A percentile compares a stretch with the other conserved stretches of the same genome.
Conservation (phyloP, 495 filamentous ascomycete genomes). For the Lophiostoma macrostomum region DNA sequence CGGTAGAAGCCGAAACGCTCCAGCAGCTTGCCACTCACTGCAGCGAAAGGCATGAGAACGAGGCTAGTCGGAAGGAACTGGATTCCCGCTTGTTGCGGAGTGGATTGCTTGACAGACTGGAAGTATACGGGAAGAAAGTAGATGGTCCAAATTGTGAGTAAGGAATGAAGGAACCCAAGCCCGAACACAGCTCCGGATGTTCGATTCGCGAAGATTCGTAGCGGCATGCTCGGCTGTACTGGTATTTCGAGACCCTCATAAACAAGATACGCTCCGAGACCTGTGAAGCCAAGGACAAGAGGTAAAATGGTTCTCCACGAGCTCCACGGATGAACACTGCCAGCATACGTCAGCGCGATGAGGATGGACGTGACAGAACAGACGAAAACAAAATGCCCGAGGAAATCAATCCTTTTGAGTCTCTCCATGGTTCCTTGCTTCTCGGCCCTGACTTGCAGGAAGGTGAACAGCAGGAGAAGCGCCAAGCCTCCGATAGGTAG, state of each 20-base stretch:
- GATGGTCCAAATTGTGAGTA: background rate
- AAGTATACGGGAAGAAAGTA: slow-evolving; percentile 66
- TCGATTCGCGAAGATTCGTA: slow-evolving; percentile 1
- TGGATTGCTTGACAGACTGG: slow-evolving; percentile 52
- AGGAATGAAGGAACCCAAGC: background rate
- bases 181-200: slow-evolving; percentile 1
- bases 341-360: background rate
- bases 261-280: background rate
- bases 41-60: slow-evolving; percentile 47
- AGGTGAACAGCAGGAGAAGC: slow-evolving; percentile 13
- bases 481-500: slow-evolving; percentile 15
- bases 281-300: background rate
- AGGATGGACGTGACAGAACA: slow-evolving; percentile 2
- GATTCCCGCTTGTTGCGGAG: slow-evolving; percentile 55
- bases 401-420: background rate
- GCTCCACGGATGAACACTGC: background rate
- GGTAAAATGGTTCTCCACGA: background rate
- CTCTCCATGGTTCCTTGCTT: background rate
- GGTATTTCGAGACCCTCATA: background rate
- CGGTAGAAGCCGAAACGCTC: slow-evolving; percentile 46
- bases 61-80: slow-evolving; percentile 56
- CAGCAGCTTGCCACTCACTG: slow-evolving; percentile 44
- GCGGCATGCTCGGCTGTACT: background rate
- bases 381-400: slow-evolving; percentile 1
- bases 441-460: slow-evolving; percentile 8